A percentile compares a stretch with the other conserved stretches of the same genome.
Evolutionary conservation across 306 rosid species (phyloP).

Genomic region (Carpinus viminea): DNA sequence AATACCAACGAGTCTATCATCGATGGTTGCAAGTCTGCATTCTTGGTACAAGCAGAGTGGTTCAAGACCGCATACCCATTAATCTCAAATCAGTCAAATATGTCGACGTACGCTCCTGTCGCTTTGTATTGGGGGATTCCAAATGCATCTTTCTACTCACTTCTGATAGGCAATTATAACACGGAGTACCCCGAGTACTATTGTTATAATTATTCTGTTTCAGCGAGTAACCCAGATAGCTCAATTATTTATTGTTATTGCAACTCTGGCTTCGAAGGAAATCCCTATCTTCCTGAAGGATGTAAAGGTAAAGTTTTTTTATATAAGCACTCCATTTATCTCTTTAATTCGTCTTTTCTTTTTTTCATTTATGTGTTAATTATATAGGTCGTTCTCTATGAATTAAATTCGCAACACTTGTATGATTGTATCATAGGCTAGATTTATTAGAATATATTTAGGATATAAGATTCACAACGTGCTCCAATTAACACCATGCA

Average conservation of each 20-base stretch:
- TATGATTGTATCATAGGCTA: too few relatives aligned
- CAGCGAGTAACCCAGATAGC: too few relatives aligned
- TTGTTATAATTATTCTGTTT: too few relatives aligned
- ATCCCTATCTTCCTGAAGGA: neutral
- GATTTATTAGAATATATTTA: too few relatives aligned
- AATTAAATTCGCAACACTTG: neutral
- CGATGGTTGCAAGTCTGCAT: neutral
- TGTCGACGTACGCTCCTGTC: neutral
- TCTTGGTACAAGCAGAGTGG: neutral
- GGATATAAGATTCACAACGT: too few relatives aligned
- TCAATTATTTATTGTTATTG: neutral
- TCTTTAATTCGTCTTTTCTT: too few relatives aligned
- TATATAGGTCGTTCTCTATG: neutral
- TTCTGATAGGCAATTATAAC: neutral
- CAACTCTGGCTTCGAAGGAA: neutral
- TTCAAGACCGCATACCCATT: neutral
- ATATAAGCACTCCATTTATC: too few relatives aligned
- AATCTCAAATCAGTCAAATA: too few relatives aligned
- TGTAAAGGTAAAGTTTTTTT: neutral
- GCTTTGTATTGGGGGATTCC: neutral
- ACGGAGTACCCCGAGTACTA: too few relatives aligned
- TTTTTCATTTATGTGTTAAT: too few relatives aligned
- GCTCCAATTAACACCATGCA: too few relatives aligned
- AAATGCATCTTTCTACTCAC: neutral
- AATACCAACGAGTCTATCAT: neutral